Evolutionary conservation across 768 basidiomycete genomes (phyloP), one percentile per base, ranked within the genome.

Genomic region (Lactifluus pinguis): DNA sequence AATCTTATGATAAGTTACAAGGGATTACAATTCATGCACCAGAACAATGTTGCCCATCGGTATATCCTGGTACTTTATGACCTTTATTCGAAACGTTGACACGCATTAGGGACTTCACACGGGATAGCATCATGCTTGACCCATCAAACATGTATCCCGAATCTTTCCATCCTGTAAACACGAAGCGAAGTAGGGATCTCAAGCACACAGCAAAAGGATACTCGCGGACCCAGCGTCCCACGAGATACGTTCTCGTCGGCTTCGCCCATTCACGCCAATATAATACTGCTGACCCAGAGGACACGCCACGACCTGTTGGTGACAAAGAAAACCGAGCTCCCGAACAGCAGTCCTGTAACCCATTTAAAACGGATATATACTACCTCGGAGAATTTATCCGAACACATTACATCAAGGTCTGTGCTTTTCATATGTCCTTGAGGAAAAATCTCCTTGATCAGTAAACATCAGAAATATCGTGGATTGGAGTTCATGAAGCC

Each of bases 191-290:
- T 21, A 62, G 42, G 11, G 70, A 76, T 38, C 61, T 61, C 13
- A 59, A 56, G 0, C 62, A 68, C 0, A 44, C 11, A 5, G 70
- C 68, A 0, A 71, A 67, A 6, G 64, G 69, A 34, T 67, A 58
- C 34, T 70, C 70, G 0, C 74, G 75, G 10, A 76, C 73, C 3
- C 47, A 62, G 17, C 59, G 66, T 1, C 72, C 73, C 0, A 56
- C 64, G 0, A 70, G 69, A 44, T 76, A 75, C 53, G 72, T 68
- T 45, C 54, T 74, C 50, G 74, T 74, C n/a, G 76, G 76, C 41
- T 74, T 76, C 6, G 73, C 73, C 0, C 47, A 74, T 0, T 75
- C 76, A 9, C 69, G 69, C 0, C 57, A 36, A 0, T 76, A 72
- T 41, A 66, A 67, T 2, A 70, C 73, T 0, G 53, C 66, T 0